Percentiles rank a stretch among this genome's conserved stretches.
phyloP scores from a whole-genome alignment of 805 yeast genomes.

The Teunomyces cretensis region DNA sequence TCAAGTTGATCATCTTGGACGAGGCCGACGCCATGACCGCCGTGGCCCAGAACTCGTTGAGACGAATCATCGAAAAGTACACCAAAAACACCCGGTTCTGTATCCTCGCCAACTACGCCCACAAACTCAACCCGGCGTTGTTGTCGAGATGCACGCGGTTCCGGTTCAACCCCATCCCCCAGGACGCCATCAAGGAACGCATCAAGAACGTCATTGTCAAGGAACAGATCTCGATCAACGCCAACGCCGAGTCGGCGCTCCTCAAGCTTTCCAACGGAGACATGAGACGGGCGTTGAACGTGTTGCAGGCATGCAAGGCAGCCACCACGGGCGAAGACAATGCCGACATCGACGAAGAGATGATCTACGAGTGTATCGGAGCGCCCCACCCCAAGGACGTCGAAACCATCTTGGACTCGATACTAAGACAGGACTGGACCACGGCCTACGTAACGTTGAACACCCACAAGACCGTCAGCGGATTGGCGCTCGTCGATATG shows the following conservation, averaged over 20 bases:
- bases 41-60: conserved; percentile 79
- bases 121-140: conserved; percentile 92
- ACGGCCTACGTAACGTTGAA: conserved; percentile 67
- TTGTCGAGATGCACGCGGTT: conserved; percentile 93
- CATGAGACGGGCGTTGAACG: conserved; percentile 93
- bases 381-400: conserved; percentile 90
- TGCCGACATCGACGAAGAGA: conserved; percentile 59
- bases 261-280: conserved; percentile 84
- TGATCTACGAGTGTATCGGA: conserved; percentile 93
- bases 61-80: conserved; percentile 86
- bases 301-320: conserved; percentile 90
- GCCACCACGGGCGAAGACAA: conserved; percentile 48
- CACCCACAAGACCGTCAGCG: conserved; percentile 67
- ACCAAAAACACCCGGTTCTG: conserved; percentile 95
- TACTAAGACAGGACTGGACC: conserved; percentile 86
- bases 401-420: conserved; percentile 69
- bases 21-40: conserved; percentile 96
- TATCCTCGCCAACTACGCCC: conserved; percentile 92
- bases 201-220: conserved; percentile 64
- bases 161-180: conserved; percentile 80
- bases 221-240: conserved; percentile 60
- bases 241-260: conserved; percentile 64
- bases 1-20: conserved; percentile 87
- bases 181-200: conserved; percentile 66
- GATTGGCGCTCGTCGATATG: conserved; percentile 86